A percentile compares a stretch with the other conserved stretches of the same genome.
These are phyloP conservation scores for Hippophae gyantsensis DNA, from an alignment of 306 rosid species.

Conservation along the genomic window DNA sequence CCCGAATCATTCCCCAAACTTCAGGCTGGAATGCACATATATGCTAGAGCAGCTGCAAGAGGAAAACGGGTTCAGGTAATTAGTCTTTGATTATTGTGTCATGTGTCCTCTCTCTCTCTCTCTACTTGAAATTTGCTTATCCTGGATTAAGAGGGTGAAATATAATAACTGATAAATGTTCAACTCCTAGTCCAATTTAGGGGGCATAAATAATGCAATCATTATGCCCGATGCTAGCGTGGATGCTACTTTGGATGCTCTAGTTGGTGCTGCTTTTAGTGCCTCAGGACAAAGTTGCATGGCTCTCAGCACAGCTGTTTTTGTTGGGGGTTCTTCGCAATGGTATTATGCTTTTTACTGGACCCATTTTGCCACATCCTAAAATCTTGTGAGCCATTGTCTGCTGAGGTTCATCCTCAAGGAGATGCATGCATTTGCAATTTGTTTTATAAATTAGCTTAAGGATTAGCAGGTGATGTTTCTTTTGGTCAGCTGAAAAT, in stretches of 20 bases:
- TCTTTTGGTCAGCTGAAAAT: background rate
- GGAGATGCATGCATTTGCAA: background rate
- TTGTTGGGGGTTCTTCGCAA: slow-evolving; percentile 49
- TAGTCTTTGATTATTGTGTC: background rate
- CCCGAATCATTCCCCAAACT: slow-evolving; percentile 5
- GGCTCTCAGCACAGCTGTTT: slow-evolving; percentile 48
- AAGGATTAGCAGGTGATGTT: background rate
- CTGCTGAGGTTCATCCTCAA: background rate
- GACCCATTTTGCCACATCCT: background rate
- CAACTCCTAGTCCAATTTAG: slow-evolving; percentile 39
- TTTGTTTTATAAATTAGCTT: background rate
- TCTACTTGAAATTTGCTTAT: background rate
- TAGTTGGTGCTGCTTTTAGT: slow-evolving; percentile 58
- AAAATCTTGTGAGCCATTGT: no score
- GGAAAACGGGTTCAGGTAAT: slow-evolving; percentile 72
- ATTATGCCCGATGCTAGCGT: slow-evolving; percentile 67
- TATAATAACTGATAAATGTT: slow-evolving; percentile 13
- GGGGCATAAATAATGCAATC: slow-evolving; percentile 51
- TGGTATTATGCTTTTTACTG: slow-evolving; percentile 33
- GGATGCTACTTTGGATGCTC: slow-evolving; percentile 52
- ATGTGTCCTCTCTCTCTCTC: slow-evolving; percentile 10
- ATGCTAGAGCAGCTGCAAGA: slow-evolving; percentile 53
- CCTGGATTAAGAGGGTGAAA: slow-evolving; percentile 9
- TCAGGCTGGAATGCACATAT: slow-evolving; percentile 54
- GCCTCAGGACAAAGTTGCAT: slow-evolving; percentile 49